Percentiles rank a stretch among this genome's conserved stretches.
Conservation (phyloP, 768 basidiomycete genomes). For the Clitopilus passeckerianus region DNA sequence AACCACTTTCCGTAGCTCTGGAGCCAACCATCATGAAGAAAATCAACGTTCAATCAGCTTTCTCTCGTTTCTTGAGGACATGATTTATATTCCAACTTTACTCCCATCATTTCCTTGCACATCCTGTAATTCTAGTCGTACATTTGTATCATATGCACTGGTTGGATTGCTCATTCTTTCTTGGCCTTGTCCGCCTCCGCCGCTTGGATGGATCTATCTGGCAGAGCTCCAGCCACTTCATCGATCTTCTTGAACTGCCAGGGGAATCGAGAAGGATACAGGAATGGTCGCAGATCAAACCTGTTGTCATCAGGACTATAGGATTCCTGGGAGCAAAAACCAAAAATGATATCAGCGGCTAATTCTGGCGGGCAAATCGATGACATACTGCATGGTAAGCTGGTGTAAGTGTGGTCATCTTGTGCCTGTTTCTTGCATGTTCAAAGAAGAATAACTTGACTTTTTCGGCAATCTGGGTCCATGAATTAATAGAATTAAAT, state of each 20-base stretch:
- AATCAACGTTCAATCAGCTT: slow-evolving; percentile 67
- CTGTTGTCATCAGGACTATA: slow-evolving; percentile 97
- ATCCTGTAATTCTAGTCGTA: slow-evolving; percentile 10
- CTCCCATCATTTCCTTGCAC: slow-evolving; percentile 3
- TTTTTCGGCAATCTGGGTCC: slow-evolving; percentile 85
- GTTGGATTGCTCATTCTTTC: slow-evolving; percentile 31
- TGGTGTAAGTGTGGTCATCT: slow-evolving; percentile 96
- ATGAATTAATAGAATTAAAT: neutral
- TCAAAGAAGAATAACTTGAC: slow-evolving; percentile 98
- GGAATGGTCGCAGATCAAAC: slow-evolving; percentile 93
- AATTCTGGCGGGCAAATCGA: neutral
- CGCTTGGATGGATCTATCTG: slow-evolving; percentile 53
- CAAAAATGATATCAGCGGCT: too few species aligned
- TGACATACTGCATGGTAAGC: slow-evolving; percentile 84
- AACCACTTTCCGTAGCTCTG: slow-evolving; percentile 40
- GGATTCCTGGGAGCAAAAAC: slow-evolving; percentile 57
- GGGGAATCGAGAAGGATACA: slow-evolving; percentile 91
- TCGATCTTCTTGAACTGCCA: slow-evolving; percentile 99
- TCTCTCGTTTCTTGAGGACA: slow-evolving; percentile 70
- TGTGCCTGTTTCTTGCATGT: slow-evolving; percentile 94
- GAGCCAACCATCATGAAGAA: slow-evolving; percentile 93
- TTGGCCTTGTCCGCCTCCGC: slow-evolving; percentile 35
- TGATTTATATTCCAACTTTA: slow-evolving; percentile 13
- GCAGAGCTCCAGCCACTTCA: slow-evolving; percentile 69
- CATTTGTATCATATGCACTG: slow-evolving; percentile 1